phyloP scores from a whole-genome alignment of 2,329 filamentous ascomycete species.

The Harringtonia lauricola region DNA sequence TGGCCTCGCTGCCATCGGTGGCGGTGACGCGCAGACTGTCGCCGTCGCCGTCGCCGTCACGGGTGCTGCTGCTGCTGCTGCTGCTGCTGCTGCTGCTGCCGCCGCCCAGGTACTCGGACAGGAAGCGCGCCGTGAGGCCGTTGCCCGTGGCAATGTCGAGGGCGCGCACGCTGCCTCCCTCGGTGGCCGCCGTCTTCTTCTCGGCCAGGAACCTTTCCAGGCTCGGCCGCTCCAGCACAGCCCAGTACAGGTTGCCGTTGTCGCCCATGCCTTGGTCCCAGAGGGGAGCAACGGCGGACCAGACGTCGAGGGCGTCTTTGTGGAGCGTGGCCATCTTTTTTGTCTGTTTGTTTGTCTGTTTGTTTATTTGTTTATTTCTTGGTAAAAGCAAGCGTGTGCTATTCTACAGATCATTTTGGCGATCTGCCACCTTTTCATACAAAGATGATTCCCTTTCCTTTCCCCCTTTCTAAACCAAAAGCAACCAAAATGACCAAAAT shows the following conservation, averaged over 20 bases:
- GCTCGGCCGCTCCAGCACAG: constrained; percentile 27
- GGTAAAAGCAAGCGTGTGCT: too few species aligned
- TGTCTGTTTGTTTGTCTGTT: too few species aligned
- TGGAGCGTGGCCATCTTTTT: not conserved
- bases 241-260: constrained; percentile 33
- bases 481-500: too few species aligned
- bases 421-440: too few species aligned
- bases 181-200: constrained; percentile 1
- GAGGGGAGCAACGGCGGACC: constrained; percentile 28
- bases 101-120: constrained; percentile 17
- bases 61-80: not conserved
- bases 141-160: constrained; percentile 40
- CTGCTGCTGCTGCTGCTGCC: not conserved
- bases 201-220: constrained; percentile 24
- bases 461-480: too few species aligned
- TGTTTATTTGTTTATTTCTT: not conserved
- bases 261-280: constrained; percentile 30
- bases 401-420: too few species aligned
- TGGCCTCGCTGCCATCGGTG: constrained; percentile 30
- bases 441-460: too few species aligned
- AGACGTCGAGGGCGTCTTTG: constrained; percentile 17
- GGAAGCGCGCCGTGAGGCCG: constrained; percentile 33
- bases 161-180: constrained; percentile 17
- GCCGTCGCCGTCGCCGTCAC: not conserved
- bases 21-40: constrained; percentile 26